Conservation (phyloP, 345 rosid species). For the Hevea brasiliensis region DNA sequence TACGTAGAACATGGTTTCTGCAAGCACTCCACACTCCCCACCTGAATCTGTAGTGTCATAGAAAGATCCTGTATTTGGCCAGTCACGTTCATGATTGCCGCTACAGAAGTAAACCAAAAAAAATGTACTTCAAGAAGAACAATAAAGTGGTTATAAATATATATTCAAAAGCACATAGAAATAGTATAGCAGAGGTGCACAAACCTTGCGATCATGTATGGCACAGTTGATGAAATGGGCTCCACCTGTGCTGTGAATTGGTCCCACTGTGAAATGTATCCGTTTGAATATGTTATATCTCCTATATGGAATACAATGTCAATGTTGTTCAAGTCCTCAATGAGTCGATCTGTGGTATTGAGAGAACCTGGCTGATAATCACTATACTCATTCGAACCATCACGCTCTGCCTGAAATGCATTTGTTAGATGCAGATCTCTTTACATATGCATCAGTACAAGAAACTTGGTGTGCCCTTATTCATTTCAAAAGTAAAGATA, state of each 20-base stretch:
- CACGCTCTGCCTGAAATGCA: conserved; percentile 43
- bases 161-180: background rate
- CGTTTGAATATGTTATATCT: conserved; percentile 45
- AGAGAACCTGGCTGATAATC: conserved; percentile 47
- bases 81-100: conserved; percentile 45
- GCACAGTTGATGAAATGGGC: conserved; percentile 39
- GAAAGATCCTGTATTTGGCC: conserved; percentile 44
- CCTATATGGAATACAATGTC: conserved; percentile 45
- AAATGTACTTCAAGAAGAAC: background rate
- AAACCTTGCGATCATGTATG: conserved; percentile 49
- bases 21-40: conserved; percentile 65
- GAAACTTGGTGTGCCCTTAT: background rate
- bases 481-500: background rate
- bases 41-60: conserved; percentile 54
- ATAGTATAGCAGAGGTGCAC: background rate
- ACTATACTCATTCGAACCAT: conserved; percentile 44
- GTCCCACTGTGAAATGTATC: conserved; percentile 51
- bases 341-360: conserved; percentile 42
- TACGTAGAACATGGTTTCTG: conserved; percentile 65
- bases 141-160: background rate
- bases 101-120: conserved; percentile 7
- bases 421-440: background rate
- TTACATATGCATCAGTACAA: background rate
- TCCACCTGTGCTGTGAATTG: conserved; percentile 46
- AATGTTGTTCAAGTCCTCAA: conserved; percentile 30